These are phyloP conservation scores for Yarrowia yakushimensis DNA, from an alignment of 805 yeast genomes.

Conservation along the genomic window DNA sequence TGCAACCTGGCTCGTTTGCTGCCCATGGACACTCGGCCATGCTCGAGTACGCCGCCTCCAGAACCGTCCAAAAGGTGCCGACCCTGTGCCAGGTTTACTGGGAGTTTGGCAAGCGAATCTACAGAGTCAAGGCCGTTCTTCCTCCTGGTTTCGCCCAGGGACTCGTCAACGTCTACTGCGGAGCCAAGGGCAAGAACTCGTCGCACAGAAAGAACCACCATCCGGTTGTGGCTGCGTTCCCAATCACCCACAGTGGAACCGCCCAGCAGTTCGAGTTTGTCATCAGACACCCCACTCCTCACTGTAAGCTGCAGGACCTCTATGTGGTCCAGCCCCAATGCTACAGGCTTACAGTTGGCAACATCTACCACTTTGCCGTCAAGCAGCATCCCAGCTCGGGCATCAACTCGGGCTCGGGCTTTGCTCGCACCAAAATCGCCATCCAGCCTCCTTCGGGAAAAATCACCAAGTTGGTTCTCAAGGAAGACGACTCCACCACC, in stretches of 20 bases:
- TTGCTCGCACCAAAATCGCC: conserved; percentile 55
- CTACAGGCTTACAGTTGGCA: conserved; percentile 52
- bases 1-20: conserved; percentile 33
- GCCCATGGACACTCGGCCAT: conserved; percentile 26
- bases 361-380: conserved; percentile 62
- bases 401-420: conserved; percentile 40
- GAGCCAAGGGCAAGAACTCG: conserved; percentile 47
- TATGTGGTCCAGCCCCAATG: conserved; percentile 86
- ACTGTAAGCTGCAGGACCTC: conserved; percentile 64
- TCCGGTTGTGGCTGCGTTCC: conserved; percentile 69
- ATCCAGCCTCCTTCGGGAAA: conserved; percentile 84
- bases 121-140: conserved; percentile 73
- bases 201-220: conserved; percentile 40
- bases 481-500: conserved; percentile 41
- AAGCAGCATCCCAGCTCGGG: conserved; percentile 60
- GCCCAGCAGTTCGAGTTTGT: conserved; percentile 65
- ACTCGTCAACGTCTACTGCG: conserved; percentile 69
- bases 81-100: conserved; percentile 79
- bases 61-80: conserved; percentile 46
- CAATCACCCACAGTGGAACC: conserved; percentile 68
- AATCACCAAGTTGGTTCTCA: conserved; percentile 54
- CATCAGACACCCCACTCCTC: conserved; percentile 66
- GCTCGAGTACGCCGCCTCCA: conserved; percentile 33
- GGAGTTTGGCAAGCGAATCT: conserved; percentile 59
- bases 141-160: conserved; percentile 72